Evolutionary conservation across 2,329 filamentous ascomycete species (phyloP), one percentile per base, ranked within the genome.

Genomic region (Capronia coronata): DNA sequence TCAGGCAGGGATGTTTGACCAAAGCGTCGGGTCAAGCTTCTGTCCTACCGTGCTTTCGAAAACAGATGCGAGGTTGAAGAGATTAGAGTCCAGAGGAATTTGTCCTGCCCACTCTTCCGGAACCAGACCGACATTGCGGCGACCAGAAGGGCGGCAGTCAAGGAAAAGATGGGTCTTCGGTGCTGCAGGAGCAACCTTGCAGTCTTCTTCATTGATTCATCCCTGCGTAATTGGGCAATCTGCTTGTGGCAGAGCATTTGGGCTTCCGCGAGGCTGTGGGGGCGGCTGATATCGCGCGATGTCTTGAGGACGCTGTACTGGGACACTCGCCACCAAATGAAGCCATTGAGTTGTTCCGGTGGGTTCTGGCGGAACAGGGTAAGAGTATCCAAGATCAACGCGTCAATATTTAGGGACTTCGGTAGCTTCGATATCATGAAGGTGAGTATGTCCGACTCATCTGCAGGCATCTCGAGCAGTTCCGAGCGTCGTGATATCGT

Each of bases 361-460:
- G 90, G 91, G 58, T 86, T 72, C 2, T 68, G 63, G 5, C 75
- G 66, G 65, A 84, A 85, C 1, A 97, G 75, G 22, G 64, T 63
- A 2, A 80, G 74, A 0, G 91, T 81, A 43, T 76, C 74, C 14
- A 73, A 64, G 55, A 98, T 84, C 45, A 96, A 76, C 6, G 72
- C 73, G 58, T 98, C 91, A 19, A 98, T 72, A 63, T 94, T 79
- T 49, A 95, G 79, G 14, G 84, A 83, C 44, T 81, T 77, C 0
- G 93, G 93, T 5, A 98, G 76, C 67, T 93, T 95, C 35, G 87
- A 87, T 10, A 98, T 78, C 29, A 87, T 83, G 52, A 84, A 86
- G 65, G 95, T 89, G 19, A 98, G 77, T 79, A 98, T 94, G 62
- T 97, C 91, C 5, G 87, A 84, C 65, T 95, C 89, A 58, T 94